phyloP scores from a whole-genome alignment of 192 early-diverging fungal species.

The Podila clonocystis region DNA sequence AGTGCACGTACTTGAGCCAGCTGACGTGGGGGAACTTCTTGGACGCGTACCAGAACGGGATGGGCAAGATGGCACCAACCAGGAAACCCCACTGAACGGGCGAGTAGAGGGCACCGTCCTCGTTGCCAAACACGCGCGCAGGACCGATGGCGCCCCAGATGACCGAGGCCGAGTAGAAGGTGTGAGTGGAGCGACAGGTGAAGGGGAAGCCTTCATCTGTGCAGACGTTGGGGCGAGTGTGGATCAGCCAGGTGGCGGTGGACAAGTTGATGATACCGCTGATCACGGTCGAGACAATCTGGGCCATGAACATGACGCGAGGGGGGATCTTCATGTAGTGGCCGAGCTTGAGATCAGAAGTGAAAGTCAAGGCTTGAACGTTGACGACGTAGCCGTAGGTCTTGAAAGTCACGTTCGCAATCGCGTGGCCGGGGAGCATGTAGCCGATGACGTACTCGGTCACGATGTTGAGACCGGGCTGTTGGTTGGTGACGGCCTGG shows the following conservation, averaged over 20 bases:
- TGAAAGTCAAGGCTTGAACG: constrained; percentile 74
- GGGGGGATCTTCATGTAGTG: constrained; percentile 79
- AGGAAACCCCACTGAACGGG: background rate
- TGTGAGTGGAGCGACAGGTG: constrained; percentile 51
- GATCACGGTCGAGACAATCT: constrained; percentile 65
- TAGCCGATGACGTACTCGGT: constrained; percentile 87
- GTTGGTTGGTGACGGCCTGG: constrained; percentile 72
- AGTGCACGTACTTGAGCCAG: too few relatives aligned
- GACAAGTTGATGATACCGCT: constrained; percentile 59
- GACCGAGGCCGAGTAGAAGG: constrained; percentile 69
- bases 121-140: constrained; percentile 58
- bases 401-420: constrained; percentile 87
- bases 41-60: too few relatives aligned
- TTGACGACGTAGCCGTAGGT: constrained; percentile 79
- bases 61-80: too few relatives aligned
- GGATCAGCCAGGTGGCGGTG: constrained; percentile 52
- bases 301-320: constrained; percentile 62
- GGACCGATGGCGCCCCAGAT: constrained; percentile 84
- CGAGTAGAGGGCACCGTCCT: constrained; percentile 14
- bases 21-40: too few relatives aligned
- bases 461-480: constrained; percentile 62
- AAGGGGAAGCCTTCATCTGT: constrained; percentile 48
- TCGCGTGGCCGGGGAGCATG: constrained; percentile 77
- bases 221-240: constrained; percentile 49
- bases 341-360: constrained; percentile 76